phyloP scores from a whole-genome alignment of 2,329 filamentous ascomycete species.

The Epicoccum sorghinum region DNA sequence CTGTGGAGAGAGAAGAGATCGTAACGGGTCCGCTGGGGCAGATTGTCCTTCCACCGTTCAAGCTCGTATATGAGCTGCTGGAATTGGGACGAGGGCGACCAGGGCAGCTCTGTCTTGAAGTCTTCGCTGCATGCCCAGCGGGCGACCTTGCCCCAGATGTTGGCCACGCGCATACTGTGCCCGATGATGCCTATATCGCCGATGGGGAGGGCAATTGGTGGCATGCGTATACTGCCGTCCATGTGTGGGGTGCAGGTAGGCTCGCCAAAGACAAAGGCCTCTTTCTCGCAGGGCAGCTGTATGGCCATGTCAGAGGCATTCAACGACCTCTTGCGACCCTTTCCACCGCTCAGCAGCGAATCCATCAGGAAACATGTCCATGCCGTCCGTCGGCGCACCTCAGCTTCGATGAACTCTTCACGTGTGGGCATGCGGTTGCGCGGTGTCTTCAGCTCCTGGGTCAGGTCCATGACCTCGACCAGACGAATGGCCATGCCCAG shows the following conservation, averaged over 20 bases:
- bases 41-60: conserved; percentile 43
- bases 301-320: conserved; percentile 45
- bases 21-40: conserved; percentile 46
- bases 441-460: conserved; percentile 42
- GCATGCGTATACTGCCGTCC: conserved; percentile 39
- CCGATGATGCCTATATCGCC: conserved; percentile 49
- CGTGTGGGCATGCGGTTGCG: conserved; percentile 41
- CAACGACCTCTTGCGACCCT: conserved; percentile 47
- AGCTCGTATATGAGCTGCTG: conserved; percentile 45
- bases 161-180: conserved; percentile 48
- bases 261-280: conserved; percentile 49
- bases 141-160: conserved; percentile 51
- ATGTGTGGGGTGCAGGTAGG: conserved; percentile 44
- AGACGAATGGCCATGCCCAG: conserved; percentile 51
- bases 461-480: conserved; percentile 50
- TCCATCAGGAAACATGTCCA: conserved; percentile 54
- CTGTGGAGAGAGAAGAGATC: conserved; percentile 48
- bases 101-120: conserved; percentile 46
- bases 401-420: conserved; percentile 50
- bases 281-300: conserved; percentile 49
- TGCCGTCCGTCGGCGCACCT: conserved; percentile 48
- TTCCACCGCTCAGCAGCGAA: conserved; percentile 49
- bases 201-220: conserved; percentile 33
- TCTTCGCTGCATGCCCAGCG: conserved; percentile 49
- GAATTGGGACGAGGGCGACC: conserved; percentile 45